Evolutionary conservation across 2,329 filamentous ascomycete species (phyloP).

Genomic region (Aspergillus transmontanensis): DNA sequence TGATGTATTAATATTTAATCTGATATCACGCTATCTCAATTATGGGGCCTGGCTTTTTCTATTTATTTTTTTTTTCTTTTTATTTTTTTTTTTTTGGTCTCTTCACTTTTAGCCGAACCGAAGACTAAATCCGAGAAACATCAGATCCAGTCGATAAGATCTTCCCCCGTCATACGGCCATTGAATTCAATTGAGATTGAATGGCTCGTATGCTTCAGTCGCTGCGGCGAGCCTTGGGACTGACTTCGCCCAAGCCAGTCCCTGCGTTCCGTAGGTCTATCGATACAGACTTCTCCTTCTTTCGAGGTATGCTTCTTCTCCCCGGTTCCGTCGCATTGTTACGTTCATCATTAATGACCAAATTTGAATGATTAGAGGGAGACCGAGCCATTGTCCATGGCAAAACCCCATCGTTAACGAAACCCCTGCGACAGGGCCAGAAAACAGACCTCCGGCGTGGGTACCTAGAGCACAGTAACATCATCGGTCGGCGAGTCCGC

Average conservation of each 20-base stretch:
- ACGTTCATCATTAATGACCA: neutral
- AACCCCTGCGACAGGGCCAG: slow-evolving; percentile 42
- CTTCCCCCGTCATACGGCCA: neutral
- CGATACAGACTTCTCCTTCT: slow-evolving; percentile 42
- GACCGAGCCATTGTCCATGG: slow-evolving; percentile 45
- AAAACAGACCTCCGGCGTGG: slow-evolving; percentile 40
- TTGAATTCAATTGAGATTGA: slow-evolving; percentile 5
- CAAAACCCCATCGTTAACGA: slow-evolving; percentile 44
- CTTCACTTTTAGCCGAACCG: slow-evolving; percentile 6
- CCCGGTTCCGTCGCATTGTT: slow-evolving; percentile 24
- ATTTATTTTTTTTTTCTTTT: neutral
- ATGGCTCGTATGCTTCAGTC: slow-evolving; percentile 41
- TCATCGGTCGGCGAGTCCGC: slow-evolving; percentile 65
- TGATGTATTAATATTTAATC: neutral
- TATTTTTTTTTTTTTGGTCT: neutral
- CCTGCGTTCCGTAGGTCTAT: slow-evolving; percentile 30
- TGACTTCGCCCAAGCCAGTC: slow-evolving; percentile 21
- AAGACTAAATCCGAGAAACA: neutral
- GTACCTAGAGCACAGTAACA: slow-evolving; percentile 50
- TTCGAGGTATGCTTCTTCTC: slow-evolving; percentile 44
- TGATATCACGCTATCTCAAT: neutral
- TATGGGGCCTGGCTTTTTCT: slow-evolving; percentile 1
- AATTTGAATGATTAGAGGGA: slow-evolving; percentile 37
- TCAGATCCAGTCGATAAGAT: neutral
- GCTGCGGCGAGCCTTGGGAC: slow-evolving; percentile 34